Evolutionary conservation across 305 asterid species (phyloP).

Genomic region (Euphrasia arctica): DNA sequence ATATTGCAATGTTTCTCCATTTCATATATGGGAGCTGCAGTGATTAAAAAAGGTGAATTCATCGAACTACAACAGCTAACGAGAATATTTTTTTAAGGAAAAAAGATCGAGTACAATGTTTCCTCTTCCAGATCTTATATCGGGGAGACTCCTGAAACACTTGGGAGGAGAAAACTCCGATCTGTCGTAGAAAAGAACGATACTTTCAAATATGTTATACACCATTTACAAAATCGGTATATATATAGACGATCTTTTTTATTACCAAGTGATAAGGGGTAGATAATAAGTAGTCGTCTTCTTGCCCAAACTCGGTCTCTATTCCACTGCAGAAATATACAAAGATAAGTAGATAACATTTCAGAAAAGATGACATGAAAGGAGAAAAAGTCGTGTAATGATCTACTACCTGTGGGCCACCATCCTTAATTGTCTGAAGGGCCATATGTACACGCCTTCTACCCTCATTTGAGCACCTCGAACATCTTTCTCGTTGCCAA

Average conservation of each 20-base stretch:
- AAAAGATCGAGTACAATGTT: slow-evolving; percentile 56
- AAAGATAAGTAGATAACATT: not conserved
- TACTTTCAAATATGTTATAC: slow-evolving; percentile 14
- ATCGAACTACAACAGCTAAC: slow-evolving; percentile 15
- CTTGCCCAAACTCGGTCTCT: slow-evolving; percentile 80
- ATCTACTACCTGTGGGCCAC: slow-evolving; percentile 74
- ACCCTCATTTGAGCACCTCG: slow-evolving; percentile 84
- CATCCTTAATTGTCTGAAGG: slow-evolving; percentile 98
- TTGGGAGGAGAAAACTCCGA: slow-evolving; percentile 98
- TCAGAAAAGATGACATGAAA: slow-evolving; percentile 7
- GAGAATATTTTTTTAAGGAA: not conserved
- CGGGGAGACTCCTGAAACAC: slow-evolving; percentile 99
- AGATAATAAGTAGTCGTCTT: slow-evolving; percentile 83
- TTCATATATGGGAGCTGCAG: slow-evolving; percentile 90
- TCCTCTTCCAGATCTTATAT: slow-evolving; percentile 87
- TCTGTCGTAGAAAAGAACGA: slow-evolving; percentile 49
- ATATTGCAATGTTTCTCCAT: slow-evolving; percentile 98
- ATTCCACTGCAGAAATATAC: slow-evolving; percentile 73
- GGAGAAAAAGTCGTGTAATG: not conserved
- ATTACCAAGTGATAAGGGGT: slow-evolving; percentile 99
- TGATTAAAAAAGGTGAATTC: slow-evolving; percentile 31
- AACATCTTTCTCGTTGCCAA: slow-evolving; percentile 72
- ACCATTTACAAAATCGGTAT: too few relatives aligned
- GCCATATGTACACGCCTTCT: slow-evolving; percentile 99
- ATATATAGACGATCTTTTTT: not conserved